Percentiles rank a stretch among this genome's conserved stretches.
Evolutionary conservation across 2,329 filamentous ascomycete species (phyloP).

Genomic region (Paraphoma sp.): DNA sequence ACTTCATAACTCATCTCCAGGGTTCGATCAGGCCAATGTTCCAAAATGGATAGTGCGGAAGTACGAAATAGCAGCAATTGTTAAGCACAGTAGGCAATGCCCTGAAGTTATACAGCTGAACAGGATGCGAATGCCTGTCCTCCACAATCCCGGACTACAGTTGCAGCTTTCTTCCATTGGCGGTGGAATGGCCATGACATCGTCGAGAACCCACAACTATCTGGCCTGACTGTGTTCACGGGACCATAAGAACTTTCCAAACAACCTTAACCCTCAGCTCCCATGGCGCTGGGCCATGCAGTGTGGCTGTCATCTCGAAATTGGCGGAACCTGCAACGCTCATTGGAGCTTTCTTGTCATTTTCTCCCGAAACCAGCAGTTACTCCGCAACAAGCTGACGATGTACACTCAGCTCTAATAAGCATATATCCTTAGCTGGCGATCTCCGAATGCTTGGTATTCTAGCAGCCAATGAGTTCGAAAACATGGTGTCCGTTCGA

Average conservation of each 20-base stretch:
- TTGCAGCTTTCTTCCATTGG: background rate
- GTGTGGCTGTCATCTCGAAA: background rate
- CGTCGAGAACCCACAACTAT: background rate
- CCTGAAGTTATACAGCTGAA: constrained; percentile 3
- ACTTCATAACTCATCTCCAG: too few species aligned
- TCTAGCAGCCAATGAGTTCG: constrained; percentile 13
- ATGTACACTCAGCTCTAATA: constrained; percentile 19
- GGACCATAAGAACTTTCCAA: constrained; percentile 18
- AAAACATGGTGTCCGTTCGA: background rate
- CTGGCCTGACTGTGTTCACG: background rate
- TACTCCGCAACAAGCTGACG: constrained; percentile 2
- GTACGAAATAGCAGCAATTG: background rate
- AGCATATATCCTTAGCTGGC: constrained; percentile 25
- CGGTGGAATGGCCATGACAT: background rate
- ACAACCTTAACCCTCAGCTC: constrained; percentile 22
- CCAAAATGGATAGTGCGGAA: background rate
- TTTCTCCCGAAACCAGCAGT: background rate
- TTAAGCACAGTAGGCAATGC: background rate
- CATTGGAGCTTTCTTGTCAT: background rate
- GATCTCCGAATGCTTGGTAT: constrained; percentile 29
- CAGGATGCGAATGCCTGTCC: constrained; percentile 2
- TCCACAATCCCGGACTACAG: background rate
- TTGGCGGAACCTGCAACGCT: background rate
- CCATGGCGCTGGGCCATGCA: background rate
- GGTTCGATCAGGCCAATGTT: too few species aligned